phyloP scores from a whole-genome alignment of 139 green algal genomes.

The Closterium sp. region DNA sequence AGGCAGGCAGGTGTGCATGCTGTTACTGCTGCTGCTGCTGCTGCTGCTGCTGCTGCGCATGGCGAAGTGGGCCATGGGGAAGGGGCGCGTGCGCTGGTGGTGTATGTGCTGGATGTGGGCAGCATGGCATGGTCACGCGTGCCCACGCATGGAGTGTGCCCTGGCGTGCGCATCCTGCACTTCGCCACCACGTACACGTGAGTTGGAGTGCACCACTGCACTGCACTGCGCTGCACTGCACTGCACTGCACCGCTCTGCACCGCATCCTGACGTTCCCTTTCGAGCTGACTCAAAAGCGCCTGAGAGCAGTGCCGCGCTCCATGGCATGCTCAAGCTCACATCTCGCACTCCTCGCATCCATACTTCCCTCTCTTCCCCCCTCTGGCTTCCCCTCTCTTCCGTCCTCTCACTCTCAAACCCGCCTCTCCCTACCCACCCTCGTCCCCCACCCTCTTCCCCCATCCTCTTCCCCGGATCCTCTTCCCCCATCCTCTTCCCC shows the following conservation, averaged over 20 bases:
- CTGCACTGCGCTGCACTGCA: too few species aligned
- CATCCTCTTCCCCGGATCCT: neutral
- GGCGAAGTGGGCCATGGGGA: neutral
- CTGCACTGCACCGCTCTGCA: too few species aligned
- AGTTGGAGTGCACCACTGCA: neutral
- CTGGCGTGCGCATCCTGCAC: neutral
- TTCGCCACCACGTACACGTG: neutral
- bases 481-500: neutral
- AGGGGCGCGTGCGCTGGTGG: neutral
- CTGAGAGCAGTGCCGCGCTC: too few species aligned
- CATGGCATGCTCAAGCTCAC: too few species aligned
- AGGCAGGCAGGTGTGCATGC: neutral
- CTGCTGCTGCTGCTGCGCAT: too few species aligned
- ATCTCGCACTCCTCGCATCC: too few species aligned
- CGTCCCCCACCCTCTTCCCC: neutral
- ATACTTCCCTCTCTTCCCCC: too few species aligned
- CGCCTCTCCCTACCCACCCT: neutral
- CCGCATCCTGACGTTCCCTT: neutral
- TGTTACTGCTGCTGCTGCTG: too few species aligned
- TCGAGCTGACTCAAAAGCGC: too few species aligned
- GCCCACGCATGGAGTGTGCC: constrained; percentile 3
- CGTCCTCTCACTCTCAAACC: too few species aligned
- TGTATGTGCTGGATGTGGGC: neutral
- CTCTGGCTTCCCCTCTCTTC: too few species aligned
- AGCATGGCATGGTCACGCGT: neutral